A percentile compares a stretch with the other conserved stretches of the same genome.
Evolutionary conservation across 176 grass and related monocot genomes (phyloP).

Genomic region (Poa pratensis): DNA sequence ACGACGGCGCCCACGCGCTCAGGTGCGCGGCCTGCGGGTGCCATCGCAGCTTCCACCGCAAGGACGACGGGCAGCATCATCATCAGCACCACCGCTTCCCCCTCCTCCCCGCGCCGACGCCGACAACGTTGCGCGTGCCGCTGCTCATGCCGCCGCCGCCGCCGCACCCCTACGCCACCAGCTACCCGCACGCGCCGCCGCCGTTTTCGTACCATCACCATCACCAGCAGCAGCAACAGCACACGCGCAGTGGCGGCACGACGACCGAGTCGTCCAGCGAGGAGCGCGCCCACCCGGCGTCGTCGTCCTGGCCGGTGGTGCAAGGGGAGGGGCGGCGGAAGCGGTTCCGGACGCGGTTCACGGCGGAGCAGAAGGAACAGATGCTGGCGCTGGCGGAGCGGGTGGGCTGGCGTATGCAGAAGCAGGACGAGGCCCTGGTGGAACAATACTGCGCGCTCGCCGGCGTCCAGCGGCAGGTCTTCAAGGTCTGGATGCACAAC

Average conservation of each 20-base stretch:
- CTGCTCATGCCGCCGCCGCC: constrained; percentile 41
- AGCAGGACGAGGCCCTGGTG: constrained; percentile 65
- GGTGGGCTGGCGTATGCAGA: constrained; percentile 71
- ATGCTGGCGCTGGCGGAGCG: constrained; percentile 77
- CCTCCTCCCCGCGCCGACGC: constrained; percentile 1
- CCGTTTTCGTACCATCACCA: constrained; percentile 47
- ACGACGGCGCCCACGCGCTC: constrained; percentile 37
- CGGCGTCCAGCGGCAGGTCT: constrained; percentile 60
- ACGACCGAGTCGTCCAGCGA: constrained; percentile 75
- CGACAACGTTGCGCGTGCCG: constrained; percentile 15
- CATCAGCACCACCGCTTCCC: background rate
- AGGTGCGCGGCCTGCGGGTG: constrained; percentile 75
- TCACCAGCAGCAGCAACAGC: background rate
- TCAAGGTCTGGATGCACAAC: constrained; percentile 99
- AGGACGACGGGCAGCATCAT: constrained; percentile 32
- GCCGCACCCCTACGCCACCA: background rate
- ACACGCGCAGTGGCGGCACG: constrained; percentile 62
- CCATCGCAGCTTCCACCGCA: constrained; percentile 89
- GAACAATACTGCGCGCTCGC: constrained; percentile 59
- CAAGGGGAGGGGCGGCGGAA: constrained; percentile 39
- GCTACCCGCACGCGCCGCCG: constrained; percentile 30
- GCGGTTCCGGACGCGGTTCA: constrained; percentile 79
- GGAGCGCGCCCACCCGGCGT: constrained; percentile 28
- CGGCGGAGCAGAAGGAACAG: constrained; percentile 71
- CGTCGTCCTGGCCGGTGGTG: background rate